A percentile compares a stretch with the other conserved stretches of the same genome.
Conservation (phyloP, 192 early-diverging fungal genomes). For the Phycomyces blakesleeanus region DNA sequence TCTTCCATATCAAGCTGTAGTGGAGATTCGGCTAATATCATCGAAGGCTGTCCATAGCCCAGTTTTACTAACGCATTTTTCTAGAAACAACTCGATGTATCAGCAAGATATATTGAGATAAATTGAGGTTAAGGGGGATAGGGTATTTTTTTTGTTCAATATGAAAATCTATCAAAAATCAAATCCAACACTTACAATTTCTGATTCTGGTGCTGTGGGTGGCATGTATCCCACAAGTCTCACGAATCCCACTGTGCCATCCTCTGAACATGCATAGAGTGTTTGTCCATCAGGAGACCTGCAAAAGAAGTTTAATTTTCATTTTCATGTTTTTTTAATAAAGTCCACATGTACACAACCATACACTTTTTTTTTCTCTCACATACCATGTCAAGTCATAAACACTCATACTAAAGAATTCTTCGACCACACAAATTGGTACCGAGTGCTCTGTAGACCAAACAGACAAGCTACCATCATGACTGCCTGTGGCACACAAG, state of each 20-base stretch:
- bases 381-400: slow-evolving; percentile 83
- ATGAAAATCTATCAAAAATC: too few relatives aligned
- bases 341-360: too few relatives aligned
- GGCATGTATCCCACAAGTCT: slow-evolving; percentile 74
- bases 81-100: slow-evolving; percentile 10
- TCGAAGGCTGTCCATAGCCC: slow-evolving; percentile 42
- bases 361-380: too few relatives aligned
- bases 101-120: background rate
- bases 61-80: slow-evolving; percentile 43
- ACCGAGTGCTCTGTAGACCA: slow-evolving; percentile 79
- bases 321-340: too few relatives aligned
- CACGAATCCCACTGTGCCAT: slow-evolving; percentile 80
- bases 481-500: slow-evolving; percentile 84
- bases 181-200: slow-evolving; percentile 50
- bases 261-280: slow-evolving; percentile 87
- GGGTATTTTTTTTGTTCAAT: too few relatives aligned
- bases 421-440: slow-evolving; percentile 66
- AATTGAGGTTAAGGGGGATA: too few relatives aligned
- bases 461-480: slow-evolving; percentile 82
- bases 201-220: slow-evolving; percentile 53
- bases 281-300: slow-evolving; percentile 71
- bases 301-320: too few relatives aligned
- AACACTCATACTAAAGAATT: slow-evolving; percentile 79
- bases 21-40: slow-evolving; percentile 55
- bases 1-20: slow-evolving; percentile 67